Evolutionary conservation across 148 eudicot species (phyloP).

Genomic region (Hydrangea macrophylla): DNA sequence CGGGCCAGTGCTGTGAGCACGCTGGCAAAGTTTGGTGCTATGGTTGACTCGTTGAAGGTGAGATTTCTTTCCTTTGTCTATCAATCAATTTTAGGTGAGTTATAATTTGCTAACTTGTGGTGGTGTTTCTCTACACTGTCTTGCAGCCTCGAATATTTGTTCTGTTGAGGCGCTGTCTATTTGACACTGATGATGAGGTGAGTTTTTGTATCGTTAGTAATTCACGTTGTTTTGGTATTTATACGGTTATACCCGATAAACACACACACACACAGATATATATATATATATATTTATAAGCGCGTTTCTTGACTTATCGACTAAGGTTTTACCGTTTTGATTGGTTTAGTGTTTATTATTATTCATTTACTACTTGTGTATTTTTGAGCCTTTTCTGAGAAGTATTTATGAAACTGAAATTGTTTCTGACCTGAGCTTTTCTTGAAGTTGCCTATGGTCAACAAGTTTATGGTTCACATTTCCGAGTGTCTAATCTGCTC

Average conservation of each 20-base stretch:
- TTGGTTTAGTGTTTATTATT: too few species aligned
- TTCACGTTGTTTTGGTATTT: background rate
- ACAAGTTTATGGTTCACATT: background rate
- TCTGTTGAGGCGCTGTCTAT: slow-evolving; percentile 87
- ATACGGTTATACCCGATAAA: slow-evolving; percentile 3
- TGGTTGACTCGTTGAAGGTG: slow-evolving; percentile 91
- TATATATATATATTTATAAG: too few species aligned
- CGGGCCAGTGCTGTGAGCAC: slow-evolving; percentile 99
- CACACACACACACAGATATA: background rate
- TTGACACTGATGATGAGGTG: slow-evolving; percentile 99
- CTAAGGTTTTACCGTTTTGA: background rate
- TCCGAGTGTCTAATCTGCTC: background rate
- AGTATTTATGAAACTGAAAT: background rate
- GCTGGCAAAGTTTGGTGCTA: slow-evolving; percentile 91
- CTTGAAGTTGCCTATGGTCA: background rate
- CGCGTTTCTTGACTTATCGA: background rate
- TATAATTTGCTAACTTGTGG: slow-evolving; percentile 6
- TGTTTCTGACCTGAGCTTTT: background rate
- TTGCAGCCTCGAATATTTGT: slow-evolving; percentile 91
- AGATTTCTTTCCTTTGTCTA: slow-evolving; percentile 9
- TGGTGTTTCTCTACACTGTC: slow-evolving; percentile 14
- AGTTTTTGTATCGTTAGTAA: slow-evolving; percentile 16
- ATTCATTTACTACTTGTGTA: background rate
- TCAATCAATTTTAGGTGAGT: background rate
- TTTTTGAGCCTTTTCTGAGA: background rate